Base-by-base conservation (phyloP, 805 yeast genomes). In the Saccharomycopsis oosterbeekiorum region DNA sequence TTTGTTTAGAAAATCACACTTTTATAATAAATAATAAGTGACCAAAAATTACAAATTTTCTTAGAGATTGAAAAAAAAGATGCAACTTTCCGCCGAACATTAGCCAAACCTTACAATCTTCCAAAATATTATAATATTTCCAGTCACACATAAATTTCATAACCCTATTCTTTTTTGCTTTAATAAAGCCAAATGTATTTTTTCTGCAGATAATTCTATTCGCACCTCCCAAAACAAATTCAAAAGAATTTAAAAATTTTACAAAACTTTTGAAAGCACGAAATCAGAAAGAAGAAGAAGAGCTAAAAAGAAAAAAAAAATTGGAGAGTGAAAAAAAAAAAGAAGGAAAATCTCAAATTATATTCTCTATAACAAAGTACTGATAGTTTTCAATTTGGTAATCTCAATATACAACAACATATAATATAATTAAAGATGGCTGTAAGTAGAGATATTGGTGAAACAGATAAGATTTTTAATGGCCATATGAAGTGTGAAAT, bases 361-460 rank as follows among this genome's bases (percentile, higher is more conserved):
- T 47, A 47, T 26, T 21, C n/a, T 47, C 53, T 47, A 26, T 24
- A 19, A 9, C 26, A 4, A 12, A 11, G 11, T 47, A 43, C 14
- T 9, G 10, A 11, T 26, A 47, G 53, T 26, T 21, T 47, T 12
- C 6, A 41, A 15, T 10, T 21, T 47, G n/a, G 5, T 47, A 47
- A 47, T 8, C 53, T 10, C 21, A 34, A 47, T 21, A 42, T 17
- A 47, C 34, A 47, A 47, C 53, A 47, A 47, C 53, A 47, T 21
- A 47, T 24, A 47, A 21, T 47, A 47, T 47, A 47, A 47, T 47
- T 21, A 47, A 47, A 47, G 53, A 47, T 47, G 53, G 53, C 53
- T 47, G 53, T 47, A 47, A 47, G 53, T 47, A 47, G 53, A 47
- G 19, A 42, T 17, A 17, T 4, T 47, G 15, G 26, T 11, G 15